These are phyloP conservation scores for Wickerhamiella azymoides DNA, from an alignment of 805 yeast genomes.

Conservation along the genomic window DNA sequence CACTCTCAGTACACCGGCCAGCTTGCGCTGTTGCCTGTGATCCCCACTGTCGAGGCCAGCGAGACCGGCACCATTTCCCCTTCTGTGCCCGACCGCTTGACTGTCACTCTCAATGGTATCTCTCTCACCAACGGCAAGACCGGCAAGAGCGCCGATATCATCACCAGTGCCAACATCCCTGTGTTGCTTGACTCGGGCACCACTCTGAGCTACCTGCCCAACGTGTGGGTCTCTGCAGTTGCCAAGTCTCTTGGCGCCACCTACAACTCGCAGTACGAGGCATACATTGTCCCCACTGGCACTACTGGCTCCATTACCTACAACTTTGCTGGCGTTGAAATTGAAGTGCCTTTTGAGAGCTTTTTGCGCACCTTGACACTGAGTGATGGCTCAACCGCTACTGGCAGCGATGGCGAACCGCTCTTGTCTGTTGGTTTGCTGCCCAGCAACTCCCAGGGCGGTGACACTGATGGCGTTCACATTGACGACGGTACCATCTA, in stretches of 20 bases:
- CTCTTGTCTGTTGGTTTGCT: background rate
- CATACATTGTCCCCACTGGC: slow-evolving; percentile 25
- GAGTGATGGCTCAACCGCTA: slow-evolving; percentile 11
- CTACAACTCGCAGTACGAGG: slow-evolving; percentile 20
- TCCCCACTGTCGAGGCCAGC: background rate
- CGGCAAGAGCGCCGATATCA: background rate
- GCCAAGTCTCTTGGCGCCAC: slow-evolving; percentile 26
- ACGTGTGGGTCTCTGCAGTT: slow-evolving; percentile 1
- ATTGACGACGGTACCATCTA: slow-evolving; percentile 21
- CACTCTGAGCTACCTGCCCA: slow-evolving; percentile 17
- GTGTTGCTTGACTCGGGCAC: slow-evolving; percentile 14
- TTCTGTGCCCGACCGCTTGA: background rate
- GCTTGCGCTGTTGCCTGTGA: slow-evolving; percentile 17
- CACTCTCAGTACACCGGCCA: slow-evolving; percentile 42
- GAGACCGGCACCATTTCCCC: background rate
- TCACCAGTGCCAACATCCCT: slow-evolving; percentile 2
- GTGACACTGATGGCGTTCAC: background rate
- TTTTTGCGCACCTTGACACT: slow-evolving; percentile 13
- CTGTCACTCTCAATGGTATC: background rate
- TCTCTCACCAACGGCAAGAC: background rate
- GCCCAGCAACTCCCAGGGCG: background rate
- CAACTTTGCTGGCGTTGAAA: slow-evolving; percentile 10
- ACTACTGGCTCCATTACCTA: background rate
- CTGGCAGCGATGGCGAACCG: slow-evolving; percentile 13
- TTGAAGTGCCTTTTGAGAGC: slow-evolving; percentile 12